Conservation (phyloP, 2,329 filamentous ascomycete species). For the Sclerotinia borealis region DNA sequence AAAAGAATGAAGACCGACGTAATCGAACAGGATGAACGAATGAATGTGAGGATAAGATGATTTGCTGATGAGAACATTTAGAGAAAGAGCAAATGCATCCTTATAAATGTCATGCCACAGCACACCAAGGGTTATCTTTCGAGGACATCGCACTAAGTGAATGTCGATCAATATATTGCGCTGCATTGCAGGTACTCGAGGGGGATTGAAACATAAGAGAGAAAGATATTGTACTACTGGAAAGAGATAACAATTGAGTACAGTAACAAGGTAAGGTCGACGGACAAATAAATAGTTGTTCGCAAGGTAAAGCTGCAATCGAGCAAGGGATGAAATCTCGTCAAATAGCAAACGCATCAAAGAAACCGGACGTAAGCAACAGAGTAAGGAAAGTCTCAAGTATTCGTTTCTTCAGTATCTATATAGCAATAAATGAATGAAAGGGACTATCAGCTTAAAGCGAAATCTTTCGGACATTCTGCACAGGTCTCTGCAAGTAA, state of each 20-base stretch:
- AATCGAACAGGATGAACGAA: neutral
- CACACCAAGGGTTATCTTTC: neutral
- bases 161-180: conserved; percentile 9
- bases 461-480: neutral
- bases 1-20: conserved; percentile 10
- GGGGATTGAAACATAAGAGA: neutral
- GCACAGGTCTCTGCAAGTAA: neutral
- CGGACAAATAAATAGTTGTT: neutral
- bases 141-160: neutral
- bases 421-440: neutral
- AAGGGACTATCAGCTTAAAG: neutral
- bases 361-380: neutral
- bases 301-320: neutral
- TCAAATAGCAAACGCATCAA: neutral
- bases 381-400: neutral
- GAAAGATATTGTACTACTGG: neutral
- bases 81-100: neutral
- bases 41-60: conserved; percentile 1
- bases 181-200: conserved; percentile 13
- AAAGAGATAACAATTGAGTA: neutral
- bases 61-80: neutral
- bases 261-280: neutral
- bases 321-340: neutral
- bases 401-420: neutral
- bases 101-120: neutral